phyloP scores from a whole-genome alignment of 106 monocot species.

The Dioscorea alata region DNA sequence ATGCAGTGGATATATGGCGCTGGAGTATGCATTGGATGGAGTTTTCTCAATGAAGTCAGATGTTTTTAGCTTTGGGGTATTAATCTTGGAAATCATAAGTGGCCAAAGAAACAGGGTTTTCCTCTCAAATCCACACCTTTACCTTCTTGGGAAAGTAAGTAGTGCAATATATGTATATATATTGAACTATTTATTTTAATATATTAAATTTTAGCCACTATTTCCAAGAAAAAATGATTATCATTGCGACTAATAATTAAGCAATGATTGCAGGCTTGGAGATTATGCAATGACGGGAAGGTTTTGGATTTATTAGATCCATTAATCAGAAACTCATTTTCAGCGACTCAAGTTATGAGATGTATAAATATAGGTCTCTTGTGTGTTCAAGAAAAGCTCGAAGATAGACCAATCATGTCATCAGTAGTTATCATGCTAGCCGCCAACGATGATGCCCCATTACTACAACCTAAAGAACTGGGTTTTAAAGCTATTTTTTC shows the following conservation, averaged over 20 bases:
- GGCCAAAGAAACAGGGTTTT: constrained; percentile 6
- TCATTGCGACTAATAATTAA: not conserved
- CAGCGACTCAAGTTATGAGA: too few relatives aligned
- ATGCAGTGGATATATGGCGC: constrained; percentile 39
- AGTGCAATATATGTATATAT: not conserved
- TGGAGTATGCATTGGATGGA: constrained; percentile 32
- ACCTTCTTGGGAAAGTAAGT: constrained; percentile 16
- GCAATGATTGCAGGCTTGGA: constrained; percentile 19
- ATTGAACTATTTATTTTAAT: too few relatives aligned
- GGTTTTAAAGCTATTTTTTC: constrained; percentile 2
- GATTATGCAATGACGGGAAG: constrained; percentile 23
- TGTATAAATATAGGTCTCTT: too few relatives aligned
- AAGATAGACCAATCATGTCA: too few relatives aligned
- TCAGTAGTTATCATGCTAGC: constrained; percentile 8
- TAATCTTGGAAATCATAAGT: constrained; percentile 33
- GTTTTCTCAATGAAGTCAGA: constrained; percentile 32
- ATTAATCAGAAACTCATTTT: not conserved
- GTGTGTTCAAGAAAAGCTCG: too few relatives aligned
- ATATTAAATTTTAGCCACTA: too few relatives aligned
- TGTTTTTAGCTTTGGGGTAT: constrained; percentile 31
- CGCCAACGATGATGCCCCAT: not conserved
- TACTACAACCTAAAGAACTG: constrained; percentile 6
- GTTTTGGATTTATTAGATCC: constrained; percentile 21
- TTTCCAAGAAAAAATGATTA: not conserved
- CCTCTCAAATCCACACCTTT: not conserved